A percentile compares a stretch with the other conserved stretches of the same genome.
These are phyloP conservation scores for Xanthoconium separans DNA, from an alignment of 1,284 basidiomycete species.

Conservation along the genomic window DNA sequence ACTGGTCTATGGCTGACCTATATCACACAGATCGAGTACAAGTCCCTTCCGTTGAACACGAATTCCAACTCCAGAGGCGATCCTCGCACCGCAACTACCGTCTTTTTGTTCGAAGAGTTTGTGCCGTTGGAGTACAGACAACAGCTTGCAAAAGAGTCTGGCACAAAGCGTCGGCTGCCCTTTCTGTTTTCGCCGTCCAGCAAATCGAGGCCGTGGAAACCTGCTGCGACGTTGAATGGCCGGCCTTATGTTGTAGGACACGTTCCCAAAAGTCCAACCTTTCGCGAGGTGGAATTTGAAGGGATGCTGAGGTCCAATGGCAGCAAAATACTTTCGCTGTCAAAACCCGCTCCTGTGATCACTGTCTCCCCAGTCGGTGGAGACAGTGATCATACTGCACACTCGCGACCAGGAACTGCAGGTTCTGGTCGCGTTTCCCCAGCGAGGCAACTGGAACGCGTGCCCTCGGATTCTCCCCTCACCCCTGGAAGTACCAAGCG, in stretches of 20 bases:
- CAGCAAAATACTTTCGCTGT: conserved; percentile 63
- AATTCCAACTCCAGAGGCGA: conserved; percentile 33
- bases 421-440: conserved; percentile 19
- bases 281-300: conserved; percentile 78
- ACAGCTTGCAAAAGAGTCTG: conserved; percentile 56
- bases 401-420: conserved; percentile 27
- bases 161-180: conserved; percentile 45
- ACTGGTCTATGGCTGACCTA: conserved; percentile 6
- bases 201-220: conserved; percentile 67
- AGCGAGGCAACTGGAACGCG: conserved; percentile 26
- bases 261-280: conserved; percentile 59
- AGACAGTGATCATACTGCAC: conserved; percentile 17
- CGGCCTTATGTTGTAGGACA: conserved; percentile 70
- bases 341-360: conserved; percentile 27
- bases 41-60: conserved; percentile 54
- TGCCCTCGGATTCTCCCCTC: conserved; percentile 29
- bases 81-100: conserved; percentile 54
- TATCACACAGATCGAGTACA: conserved; percentile 76
- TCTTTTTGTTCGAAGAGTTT: conserved; percentile 85
- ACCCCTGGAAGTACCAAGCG: conserved; percentile 35
- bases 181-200: conserved; percentile 46
- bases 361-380: conserved; percentile 21
- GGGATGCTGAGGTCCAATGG: conserved; percentile 59
- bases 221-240: conserved; percentile 73
- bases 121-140: conserved; percentile 84